Evolutionary conservation across 2,329 filamentous ascomycete genomes (phyloP).

Genomic region (Calonectria pseudoreteaudii): DNA sequence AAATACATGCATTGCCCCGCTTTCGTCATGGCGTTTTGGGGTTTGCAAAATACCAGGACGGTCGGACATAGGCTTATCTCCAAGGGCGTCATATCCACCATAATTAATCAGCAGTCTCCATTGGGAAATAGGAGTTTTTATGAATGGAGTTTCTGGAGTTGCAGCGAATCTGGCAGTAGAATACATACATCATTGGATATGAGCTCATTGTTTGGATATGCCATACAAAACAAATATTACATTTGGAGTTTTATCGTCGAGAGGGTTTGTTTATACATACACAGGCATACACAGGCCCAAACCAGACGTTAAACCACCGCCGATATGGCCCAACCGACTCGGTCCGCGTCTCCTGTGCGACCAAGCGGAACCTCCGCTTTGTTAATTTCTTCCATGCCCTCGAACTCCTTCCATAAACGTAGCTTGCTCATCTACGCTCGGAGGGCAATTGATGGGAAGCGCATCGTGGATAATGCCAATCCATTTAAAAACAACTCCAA

Average conservation of each 20-base stretch:
- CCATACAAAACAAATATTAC: slow-evolving; percentile 42
- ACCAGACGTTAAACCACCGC: slow-evolving; percentile 21
- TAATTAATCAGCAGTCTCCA: slow-evolving; percentile 8
- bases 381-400: slow-evolving; percentile 28
- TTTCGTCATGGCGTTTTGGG: slow-evolving; percentile 40
- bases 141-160: slow-evolving; percentile 6
- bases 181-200: slow-evolving; percentile 2
- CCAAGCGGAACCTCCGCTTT: slow-evolving; percentile 15
- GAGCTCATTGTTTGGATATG: background rate
- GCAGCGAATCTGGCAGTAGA: background rate
- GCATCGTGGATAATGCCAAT: slow-evolving; percentile 28
- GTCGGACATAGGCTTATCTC: background rate
- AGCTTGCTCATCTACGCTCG: slow-evolving; percentile 25
- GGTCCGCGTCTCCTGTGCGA: slow-evolving; percentile 9
- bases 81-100: background rate
- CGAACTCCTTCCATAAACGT: slow-evolving; percentile 28
- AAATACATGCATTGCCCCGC: slow-evolving; percentile 32
- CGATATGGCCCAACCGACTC: background rate
- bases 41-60: slow-evolving; percentile 18
- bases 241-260: slow-evolving; percentile 41
- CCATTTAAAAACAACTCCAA: slow-evolving; percentile 29
- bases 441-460: slow-evolving; percentile 23
- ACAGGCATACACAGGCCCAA: slow-evolving; percentile 34
- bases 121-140: background rate
- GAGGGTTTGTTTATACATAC: slow-evolving; percentile 35